A percentile compares a stretch with the other conserved stretches of the same genome.
Conservation (phyloP, 2,329 filamentous ascomycete species). For the Monosporascus ibericus region DNA sequence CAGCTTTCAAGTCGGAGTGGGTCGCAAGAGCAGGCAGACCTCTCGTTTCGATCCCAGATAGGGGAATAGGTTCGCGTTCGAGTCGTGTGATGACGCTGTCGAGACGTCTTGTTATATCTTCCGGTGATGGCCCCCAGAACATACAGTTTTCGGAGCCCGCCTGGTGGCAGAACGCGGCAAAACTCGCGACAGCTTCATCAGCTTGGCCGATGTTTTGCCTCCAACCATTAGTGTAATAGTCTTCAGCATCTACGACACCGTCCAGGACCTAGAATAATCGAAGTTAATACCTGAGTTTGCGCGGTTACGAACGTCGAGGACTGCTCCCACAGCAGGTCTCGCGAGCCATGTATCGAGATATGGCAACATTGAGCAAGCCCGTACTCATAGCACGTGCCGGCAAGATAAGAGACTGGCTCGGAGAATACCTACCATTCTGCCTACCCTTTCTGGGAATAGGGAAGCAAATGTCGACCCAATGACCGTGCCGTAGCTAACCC, state of each 20-base stretch:
- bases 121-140: constrained; percentile 23
- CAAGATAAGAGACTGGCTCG: no score
- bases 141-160: constrained; percentile 20
- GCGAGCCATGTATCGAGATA: no score
- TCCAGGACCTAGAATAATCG: constrained; percentile 16
- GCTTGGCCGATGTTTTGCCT: constrained; percentile 15
- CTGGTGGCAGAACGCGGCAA: constrained; percentile 18
- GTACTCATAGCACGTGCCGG: no score
- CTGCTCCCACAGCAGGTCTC: no score
- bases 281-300: no score
- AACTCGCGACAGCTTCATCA: constrained; percentile 14
- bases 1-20: constrained; percentile 23
- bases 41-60: constrained; percentile 13
- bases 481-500: constrained; percentile 25
- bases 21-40: constrained; percentile 18
- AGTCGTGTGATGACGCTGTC: constrained; percentile 20
- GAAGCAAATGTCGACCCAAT: constrained; percentile 27
- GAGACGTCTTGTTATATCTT: constrained; percentile 19
- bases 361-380: no score
- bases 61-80: constrained; percentile 17
- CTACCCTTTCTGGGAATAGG: constrained; percentile 34
- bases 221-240: constrained; percentile 20
- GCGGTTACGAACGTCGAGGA: no score
- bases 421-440: constrained; percentile 20
- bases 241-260: constrained; percentile 17